Conservation (phyloP, 177 flowering plant species). For the Vitis hybrid region DNA sequence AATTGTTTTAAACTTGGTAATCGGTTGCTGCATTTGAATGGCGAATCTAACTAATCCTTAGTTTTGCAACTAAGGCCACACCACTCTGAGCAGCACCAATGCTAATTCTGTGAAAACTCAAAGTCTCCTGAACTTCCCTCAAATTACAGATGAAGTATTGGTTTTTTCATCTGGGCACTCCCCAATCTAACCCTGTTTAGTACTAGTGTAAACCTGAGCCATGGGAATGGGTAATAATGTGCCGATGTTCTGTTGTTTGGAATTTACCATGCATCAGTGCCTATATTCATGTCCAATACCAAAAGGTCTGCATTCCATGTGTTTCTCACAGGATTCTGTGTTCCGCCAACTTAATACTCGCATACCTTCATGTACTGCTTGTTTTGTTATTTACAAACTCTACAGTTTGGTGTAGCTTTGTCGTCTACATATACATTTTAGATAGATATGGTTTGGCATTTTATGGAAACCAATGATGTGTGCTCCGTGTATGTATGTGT, state of each 20-base stretch:
- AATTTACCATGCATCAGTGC: background rate
- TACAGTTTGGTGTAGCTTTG: background rate
- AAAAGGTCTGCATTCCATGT: background rate
- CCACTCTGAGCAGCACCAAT: no score
- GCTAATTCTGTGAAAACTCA: no score
- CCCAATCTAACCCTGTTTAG: no score
- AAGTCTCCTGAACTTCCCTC: no score
- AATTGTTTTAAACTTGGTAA: background rate
- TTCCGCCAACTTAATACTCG: background rate
- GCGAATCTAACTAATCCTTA: no score
- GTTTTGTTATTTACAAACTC: no score
- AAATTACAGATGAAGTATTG: no score
- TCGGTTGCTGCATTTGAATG: background rate
- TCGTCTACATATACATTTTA: background rate
- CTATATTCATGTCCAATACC: background rate
- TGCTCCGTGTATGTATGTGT: no score
- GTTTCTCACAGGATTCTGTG: background rate
- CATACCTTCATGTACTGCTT: background rate
- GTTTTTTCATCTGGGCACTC: no score
- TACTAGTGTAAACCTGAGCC: no score
- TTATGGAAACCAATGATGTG: background rate
- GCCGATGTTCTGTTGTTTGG: background rate
- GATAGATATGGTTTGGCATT: background rate
- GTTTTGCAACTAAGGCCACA: no score
- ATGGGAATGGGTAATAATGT: no score